These are phyloP conservation scores for Potentilla sterilis DNA, from an alignment of 306 rosid genomes.

Conservation along the genomic window DNA sequence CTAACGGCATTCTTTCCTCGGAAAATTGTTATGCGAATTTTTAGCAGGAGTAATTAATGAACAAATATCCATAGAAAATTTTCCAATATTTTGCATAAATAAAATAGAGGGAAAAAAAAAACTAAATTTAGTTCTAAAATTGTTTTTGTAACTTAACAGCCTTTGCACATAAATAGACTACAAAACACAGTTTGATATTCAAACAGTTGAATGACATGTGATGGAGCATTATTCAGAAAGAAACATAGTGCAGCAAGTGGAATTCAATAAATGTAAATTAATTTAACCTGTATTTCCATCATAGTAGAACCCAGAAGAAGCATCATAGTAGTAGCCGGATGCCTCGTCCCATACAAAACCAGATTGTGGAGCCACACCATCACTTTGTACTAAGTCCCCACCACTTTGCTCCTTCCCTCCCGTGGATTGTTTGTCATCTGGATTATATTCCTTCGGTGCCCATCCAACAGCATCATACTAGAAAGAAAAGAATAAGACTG, in stretches of 20 bases:
- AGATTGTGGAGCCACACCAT: slow-evolving; percentile 72
- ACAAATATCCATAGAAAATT: background rate
- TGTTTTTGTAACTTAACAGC: background rate
- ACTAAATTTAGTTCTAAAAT: background rate
- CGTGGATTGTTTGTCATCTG: slow-evolving; percentile 69
- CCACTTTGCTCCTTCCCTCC: slow-evolving; percentile 56
- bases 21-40: too few relatives aligned
- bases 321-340: slow-evolving; percentile 96
- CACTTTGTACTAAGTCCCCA: slow-evolving; percentile 39
- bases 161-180: background rate
- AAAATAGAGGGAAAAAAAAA: background rate
- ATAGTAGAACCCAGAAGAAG: slow-evolving; percentile 96
- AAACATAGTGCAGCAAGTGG: background rate
- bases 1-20: too few relatives aligned
- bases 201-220: background rate
- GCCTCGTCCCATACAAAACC: slow-evolving; percentile 99
- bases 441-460: slow-evolving; percentile 96
- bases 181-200: background rate
- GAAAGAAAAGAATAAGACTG: slow-evolving; percentile 1
- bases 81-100: background rate
- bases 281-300: slow-evolving; percentile 85
- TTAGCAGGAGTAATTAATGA: background rate
- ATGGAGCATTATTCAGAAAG: background rate
- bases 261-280: background rate
- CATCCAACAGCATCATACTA: slow-evolving; percentile 97